Percentiles rank a stretch among this genome's conserved stretches.
Evolutionary conservation across 257 asterid species (phyloP).

Genomic region (Nicotiana attenuata): DNA sequence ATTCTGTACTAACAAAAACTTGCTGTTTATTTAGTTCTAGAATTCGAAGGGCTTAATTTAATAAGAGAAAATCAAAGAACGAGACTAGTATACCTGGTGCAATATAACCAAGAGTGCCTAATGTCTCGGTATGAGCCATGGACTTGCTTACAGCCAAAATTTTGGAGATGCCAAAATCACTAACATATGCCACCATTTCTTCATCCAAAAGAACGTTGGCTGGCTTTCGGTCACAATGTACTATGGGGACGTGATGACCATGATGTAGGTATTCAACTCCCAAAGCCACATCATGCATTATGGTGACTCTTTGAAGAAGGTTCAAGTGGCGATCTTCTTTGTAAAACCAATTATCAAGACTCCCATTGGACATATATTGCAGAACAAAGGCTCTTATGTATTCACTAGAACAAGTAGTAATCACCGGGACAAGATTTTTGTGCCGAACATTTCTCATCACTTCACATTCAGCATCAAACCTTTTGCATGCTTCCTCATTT

Average conservation of each 20-base stretch:
- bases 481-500: conserved; percentile 16
- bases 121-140: conserved; percentile 21
- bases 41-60: not conserved
- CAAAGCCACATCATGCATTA: conserved; percentile 28
- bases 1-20: not conserved
- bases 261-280: conserved; percentile 36
- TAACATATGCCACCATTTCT: conserved; percentile 19
- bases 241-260: conserved; percentile 13
- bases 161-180: conserved; percentile 38
- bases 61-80: not conserved
- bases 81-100: conserved; percentile 29
- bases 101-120: conserved; percentile 37
- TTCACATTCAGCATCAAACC: conserved; percentile 28
- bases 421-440: conserved; percentile 28
- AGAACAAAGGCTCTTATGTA: conserved; percentile 23
- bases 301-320: conserved; percentile 17
- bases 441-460: conserved; percentile 27
- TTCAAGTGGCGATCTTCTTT: not conserved
- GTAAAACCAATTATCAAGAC: conserved; percentile 26
- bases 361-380: conserved; percentile 32
- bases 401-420: conserved; percentile 25
- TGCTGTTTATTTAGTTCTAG: not conserved
- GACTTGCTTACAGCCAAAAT: conserved; percentile 11
- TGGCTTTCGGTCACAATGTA: conserved; percentile 40
- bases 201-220: conserved; percentile 29